Evolutionary conservation across 768 basidiomycete genomes (phyloP).

Genomic region (Russula vinacea): DNA sequence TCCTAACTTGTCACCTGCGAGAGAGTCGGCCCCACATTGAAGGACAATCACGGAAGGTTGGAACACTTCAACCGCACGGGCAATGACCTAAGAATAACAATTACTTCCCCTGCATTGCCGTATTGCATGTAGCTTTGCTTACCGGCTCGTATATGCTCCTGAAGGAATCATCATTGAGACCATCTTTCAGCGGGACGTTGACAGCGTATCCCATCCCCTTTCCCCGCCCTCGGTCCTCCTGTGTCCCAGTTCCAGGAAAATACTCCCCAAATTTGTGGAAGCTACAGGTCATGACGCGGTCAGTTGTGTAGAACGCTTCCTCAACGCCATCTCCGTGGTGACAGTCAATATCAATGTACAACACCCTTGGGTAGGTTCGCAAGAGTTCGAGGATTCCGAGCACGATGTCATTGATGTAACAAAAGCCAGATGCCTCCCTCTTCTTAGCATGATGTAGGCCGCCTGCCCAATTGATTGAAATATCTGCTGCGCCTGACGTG

Average conservation of each 20-base stretch:
- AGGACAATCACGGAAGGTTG: slow-evolving; percentile 84
- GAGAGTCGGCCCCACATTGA: slow-evolving; percentile 95
- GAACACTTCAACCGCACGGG: slow-evolving; percentile 82
- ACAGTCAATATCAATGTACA: slow-evolving; percentile 98
- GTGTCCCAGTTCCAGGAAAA: slow-evolving; percentile 85
- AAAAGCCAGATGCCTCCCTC: slow-evolving; percentile 95
- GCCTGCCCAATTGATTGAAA: slow-evolving; percentile 96
- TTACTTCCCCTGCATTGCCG: neutral
- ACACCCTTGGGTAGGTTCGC: slow-evolving; percentile 78
- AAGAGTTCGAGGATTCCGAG: slow-evolving; percentile 90
- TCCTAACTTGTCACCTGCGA: slow-evolving; percentile 92
- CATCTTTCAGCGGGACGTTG: slow-evolving; percentile 93
- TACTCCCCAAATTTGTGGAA: slow-evolving; percentile 98
- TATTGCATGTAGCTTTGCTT: slow-evolving; percentile 32
- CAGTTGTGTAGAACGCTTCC: slow-evolving; percentile 96
- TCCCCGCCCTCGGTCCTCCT: slow-evolving; percentile 80
- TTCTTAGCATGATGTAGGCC: slow-evolving; percentile 99
- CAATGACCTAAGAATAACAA: slow-evolving; percentile 56
- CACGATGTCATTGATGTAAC: slow-evolving; percentile 98
- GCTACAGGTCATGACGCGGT: slow-evolving; percentile 94
- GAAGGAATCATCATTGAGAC: slow-evolving; percentile 87
- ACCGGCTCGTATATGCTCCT: slow-evolving; percentile 90
- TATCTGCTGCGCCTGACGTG: slow-evolving; percentile 72
- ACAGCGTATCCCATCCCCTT: slow-evolving; percentile 85
- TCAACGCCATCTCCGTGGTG: slow-evolving; percentile 99